Base-by-base conservation (phyloP, 2,329 filamentous ascomycete species). In the Epichloe hybrida region DNA sequence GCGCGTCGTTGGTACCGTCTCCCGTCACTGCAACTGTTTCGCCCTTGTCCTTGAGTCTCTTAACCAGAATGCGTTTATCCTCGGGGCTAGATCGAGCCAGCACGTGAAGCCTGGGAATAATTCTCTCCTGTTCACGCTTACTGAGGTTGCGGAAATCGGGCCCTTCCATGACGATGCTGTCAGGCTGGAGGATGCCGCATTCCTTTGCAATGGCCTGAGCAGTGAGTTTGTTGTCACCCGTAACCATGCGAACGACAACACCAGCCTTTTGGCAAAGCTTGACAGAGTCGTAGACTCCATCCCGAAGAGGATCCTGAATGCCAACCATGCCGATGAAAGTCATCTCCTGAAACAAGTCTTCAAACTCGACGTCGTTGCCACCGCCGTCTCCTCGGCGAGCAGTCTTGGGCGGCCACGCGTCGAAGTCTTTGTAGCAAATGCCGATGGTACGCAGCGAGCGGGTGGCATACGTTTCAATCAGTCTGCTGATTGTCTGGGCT, bases 361-460 rank as follows among this genome's bases (percentile, higher is more conserved):
- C 81, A 55, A 88, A 84, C 8, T 73, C 67, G n/a, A 81, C 74
- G 51, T 83, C 77, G 38, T 73, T 74, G 58, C 74, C 73, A 63
- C 83, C 74, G 23, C 70, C 72, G 41, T 77, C 75, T n/a, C 65
- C 64, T 4, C 70, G 72, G 46, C 71, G 78, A 15, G 75, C 77
- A 46, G 76, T 75, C 53, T 72, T 77, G 4, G 88, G 88, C 35
- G 90, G 89, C 89, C 89, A 95, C 49, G 79, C 77, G 23, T 86
- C 79, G 57, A 93, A 95, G 59, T 95, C 89, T 51, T 82, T 84
- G 67, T 88, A 94, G 49, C 88, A 74, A 55, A 95, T 77, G 42
- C 83, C 87, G 58, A 95, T 94, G 1, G 89, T 94, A 55, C 89
- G 80, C 35, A 95, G 74, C 7, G 88, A 94, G 17, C 84, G 77